A percentile compares a stretch with the other conserved stretches of the same genome.
phyloP scores from a whole-genome alignment of 306 rosid species.

The Parietaria judaica region DNA sequence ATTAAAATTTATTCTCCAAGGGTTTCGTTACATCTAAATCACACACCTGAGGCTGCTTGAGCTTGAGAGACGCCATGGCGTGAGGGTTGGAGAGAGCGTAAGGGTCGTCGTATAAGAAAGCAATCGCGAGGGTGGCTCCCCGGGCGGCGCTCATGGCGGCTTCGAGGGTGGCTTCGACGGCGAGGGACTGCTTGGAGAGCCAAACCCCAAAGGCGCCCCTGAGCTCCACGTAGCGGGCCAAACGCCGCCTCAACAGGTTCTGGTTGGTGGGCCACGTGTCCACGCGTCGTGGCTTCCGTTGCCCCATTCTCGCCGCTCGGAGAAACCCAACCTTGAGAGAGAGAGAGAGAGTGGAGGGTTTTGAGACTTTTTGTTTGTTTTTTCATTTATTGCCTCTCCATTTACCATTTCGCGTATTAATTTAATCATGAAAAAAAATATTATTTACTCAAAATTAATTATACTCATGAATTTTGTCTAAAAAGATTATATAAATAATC shows the following conservation, averaged over 20 bases:
- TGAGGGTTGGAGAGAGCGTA: slow-evolving; percentile 71
- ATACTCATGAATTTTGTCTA: too few species aligned
- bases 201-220: slow-evolving; percentile 49
- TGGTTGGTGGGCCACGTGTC: slow-evolving; percentile 37
- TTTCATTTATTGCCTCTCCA: too few species aligned
- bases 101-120: slow-evolving; percentile 49
- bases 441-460: too few species aligned
- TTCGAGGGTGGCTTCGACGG: slow-evolving; percentile 85
- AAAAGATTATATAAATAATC: too few species aligned
- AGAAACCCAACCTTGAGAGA: not conserved
- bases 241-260: slow-evolving; percentile 63
- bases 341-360: not conserved
- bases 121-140: slow-evolving; percentile 93
- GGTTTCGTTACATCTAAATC: too few species aligned
- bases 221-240: slow-evolving; percentile 51
- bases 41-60: slow-evolving; percentile 87
- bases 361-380: not conserved
- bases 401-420: too few species aligned
- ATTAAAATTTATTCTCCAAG: not conserved
- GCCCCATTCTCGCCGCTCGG: slow-evolving; percentile 34
- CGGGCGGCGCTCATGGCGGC: slow-evolving; percentile 79
- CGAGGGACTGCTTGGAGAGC: slow-evolving; percentile 70
- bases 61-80: slow-evolving; percentile 79
- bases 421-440: too few species aligned
- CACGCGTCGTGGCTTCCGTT: slow-evolving; percentile 53